Base-by-base conservation (phyloP, 208 protist species). In the Acanthamoeba sp. region DNA sequence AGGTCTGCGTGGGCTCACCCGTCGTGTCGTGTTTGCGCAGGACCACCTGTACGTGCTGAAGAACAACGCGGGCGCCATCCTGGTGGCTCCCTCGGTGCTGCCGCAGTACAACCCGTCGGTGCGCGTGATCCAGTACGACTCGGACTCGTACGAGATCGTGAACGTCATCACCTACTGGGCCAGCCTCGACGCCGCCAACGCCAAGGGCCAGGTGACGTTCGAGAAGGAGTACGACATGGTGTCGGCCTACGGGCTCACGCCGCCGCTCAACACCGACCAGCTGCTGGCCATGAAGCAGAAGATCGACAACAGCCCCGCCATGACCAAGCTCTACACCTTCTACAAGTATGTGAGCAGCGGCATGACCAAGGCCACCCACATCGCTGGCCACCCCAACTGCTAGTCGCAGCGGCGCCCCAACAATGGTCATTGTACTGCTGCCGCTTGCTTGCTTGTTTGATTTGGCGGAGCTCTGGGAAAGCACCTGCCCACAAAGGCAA, bases 341-440 rank as follows among this genome's bases (percentile, higher is more conserved):
- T 82, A 82, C 73, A 82, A 82, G 73, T 52, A 24, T 22, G 73
- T 82, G 38, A 82, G 73, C 73, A 82, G 73, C 73, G 73, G 73
- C 64, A 71, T 71, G 64, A 71, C 64, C 32, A 71, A 71, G 32
- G 64, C 64, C 29, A 71, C 64, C 18, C 29, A 71, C 24, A 71
- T 29, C 64, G 3, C 64, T n/a, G 24, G 64, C 64, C 55, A 59
- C 55, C 55, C 55, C 55, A 59, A 59, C 55, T 59, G 55, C 55
- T 59, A 18, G 22, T 4, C 42, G 42, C 42, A 10, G 42, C 3
- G 10, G 3, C 42, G 42, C 3, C 42, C 42, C 3, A n/a, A n/a
- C n/a, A n/a, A n/a, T n/a, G n/a, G n/a, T n/a, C n/a, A n/a, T n/a
- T n/a, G n/a, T n/a, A n/a, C n/a, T n/a, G n/a, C n/a, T n/a, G n/a